Evolutionary conservation across 2,329 filamentous ascomycete genomes (phyloP), one percentile per base, ranked within the genome.

Genomic region (Cercospora zeina): DNA sequence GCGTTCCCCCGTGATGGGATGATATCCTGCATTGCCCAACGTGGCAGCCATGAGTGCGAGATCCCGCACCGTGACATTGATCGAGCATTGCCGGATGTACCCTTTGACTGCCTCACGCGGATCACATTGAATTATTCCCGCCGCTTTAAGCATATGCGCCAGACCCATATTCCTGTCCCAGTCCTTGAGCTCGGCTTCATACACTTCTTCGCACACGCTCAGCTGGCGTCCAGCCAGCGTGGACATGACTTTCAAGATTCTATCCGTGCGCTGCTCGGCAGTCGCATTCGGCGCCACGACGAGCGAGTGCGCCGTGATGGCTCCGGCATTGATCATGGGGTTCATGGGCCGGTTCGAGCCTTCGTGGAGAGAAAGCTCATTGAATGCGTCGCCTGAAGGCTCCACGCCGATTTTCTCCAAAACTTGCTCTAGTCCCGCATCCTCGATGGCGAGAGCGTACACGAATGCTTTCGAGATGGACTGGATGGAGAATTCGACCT

Each of bases 391-490:
- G 14, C 76, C 76, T 0, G 76, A 77, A 0, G 76, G 76, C 65
- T 78, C 76, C 1, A 78, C 76, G 54, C 76, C 76, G 16, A 78
- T 77, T 61, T 76, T 78, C 58, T 75, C 70, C 47, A 78, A 57
- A 0, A 78, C 76, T n/a, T 62, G 64, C 0, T 69, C 62, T 16
- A 78, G 60, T 0, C 76, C 76, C 0, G 70, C 68, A 54, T 78
- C 76, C 53, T 77, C 75, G 36, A 78, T 78, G 9, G 76, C 76
- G 3, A 78, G 63, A 1, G 76, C 76, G 62, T 78, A 78, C 30
- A 77, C 75, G 55, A 78, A 78, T 1, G 76, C 71, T 49, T 78
- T 78, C 11, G 76, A 76, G 55, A 78, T 78, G 66, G 76, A 78
- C 58, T 78, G 76, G 34, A 78, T 78, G 1, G 76, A 78, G 59